These are phyloP conservation scores for Actinidia chinensis DNA, from an alignment of 179 eudicot genomes.

Conservation along the genomic window DNA sequence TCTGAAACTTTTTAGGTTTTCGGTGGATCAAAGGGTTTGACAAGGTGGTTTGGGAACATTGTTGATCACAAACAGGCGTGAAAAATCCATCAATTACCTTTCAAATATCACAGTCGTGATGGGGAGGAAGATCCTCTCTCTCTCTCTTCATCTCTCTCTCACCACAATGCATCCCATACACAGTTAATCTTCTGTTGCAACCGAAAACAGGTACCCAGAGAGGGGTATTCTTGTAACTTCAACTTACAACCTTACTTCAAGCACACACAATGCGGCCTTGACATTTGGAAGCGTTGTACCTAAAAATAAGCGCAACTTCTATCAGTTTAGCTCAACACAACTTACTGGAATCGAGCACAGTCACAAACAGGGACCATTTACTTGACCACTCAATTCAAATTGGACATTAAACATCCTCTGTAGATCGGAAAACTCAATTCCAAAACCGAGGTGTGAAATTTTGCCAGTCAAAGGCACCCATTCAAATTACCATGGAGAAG, in stretches of 20 bases:
- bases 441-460: slow-evolving; percentile 75
- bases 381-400: slow-evolving; percentile 76
- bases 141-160: slow-evolving; percentile 2
- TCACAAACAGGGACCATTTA: slow-evolving; percentile 65
- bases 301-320: slow-evolving; percentile 74
- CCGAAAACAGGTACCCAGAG: slow-evolving; percentile 67
- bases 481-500: slow-evolving; percentile 84
- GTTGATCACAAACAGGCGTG: slow-evolving; percentile 69
- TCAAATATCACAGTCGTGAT: slow-evolving; percentile 73
- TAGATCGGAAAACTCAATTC: slow-evolving; percentile 61
- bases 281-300: slow-evolving; percentile 92
- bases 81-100: slow-evolving; percentile 69
- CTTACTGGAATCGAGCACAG: slow-evolving; percentile 93
- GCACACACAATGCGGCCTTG: slow-evolving; percentile 67
- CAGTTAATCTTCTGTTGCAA: neutral
- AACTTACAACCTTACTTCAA: slow-evolving; percentile 77
- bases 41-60: slow-evolving; percentile 84
- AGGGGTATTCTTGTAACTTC: slow-evolving; percentile 69
- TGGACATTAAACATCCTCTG: slow-evolving; percentile 72
- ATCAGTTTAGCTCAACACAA: slow-evolving; percentile 91
- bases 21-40: slow-evolving; percentile 90
- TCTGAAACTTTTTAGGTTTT: slow-evolving; percentile 17
- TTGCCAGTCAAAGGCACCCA: slow-evolving; percentile 65
- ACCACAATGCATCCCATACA: no score
- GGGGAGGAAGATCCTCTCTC: slow-evolving; percentile 69